Conservation (phyloP, 768 basidiomycete genomes). For the Podaxis sp. region DNA sequence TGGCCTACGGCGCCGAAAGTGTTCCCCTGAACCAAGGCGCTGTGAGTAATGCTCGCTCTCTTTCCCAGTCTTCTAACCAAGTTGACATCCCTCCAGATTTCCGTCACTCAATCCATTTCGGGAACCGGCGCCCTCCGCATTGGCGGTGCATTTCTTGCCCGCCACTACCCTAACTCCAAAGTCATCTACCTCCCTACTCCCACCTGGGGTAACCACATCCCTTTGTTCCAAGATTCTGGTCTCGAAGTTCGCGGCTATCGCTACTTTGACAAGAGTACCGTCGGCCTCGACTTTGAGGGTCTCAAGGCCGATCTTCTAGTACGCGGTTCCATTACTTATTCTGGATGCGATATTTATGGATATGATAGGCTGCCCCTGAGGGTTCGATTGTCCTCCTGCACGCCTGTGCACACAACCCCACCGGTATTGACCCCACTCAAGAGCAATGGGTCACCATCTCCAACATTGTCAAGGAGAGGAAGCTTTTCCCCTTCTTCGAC, state of each 20-base stretch:
- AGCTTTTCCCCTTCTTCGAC: slow-evolving; percentile 97
- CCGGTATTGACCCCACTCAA: slow-evolving; percentile 91
- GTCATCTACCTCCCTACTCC: slow-evolving; percentile 90
- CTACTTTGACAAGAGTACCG: slow-evolving; percentile 92
- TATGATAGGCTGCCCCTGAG: slow-evolving; percentile 63
- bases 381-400: slow-evolving; percentile 87
- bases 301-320: slow-evolving; percentile 87
- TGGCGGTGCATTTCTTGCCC: slow-evolving; percentile 88
- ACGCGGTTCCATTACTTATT: slow-evolving; percentile 21
- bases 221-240: slow-evolving; percentile 92
- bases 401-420: slow-evolving; percentile 99
- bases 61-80: slow-evolving; percentile 9
- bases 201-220: slow-evolving; percentile 97
- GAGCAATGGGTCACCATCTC: slow-evolving; percentile 93
- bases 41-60: slow-evolving; percentile 42
- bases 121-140: slow-evolving; percentile 97
- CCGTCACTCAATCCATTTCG: slow-evolving; percentile 92
- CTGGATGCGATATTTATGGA: slow-evolving; percentile 10
- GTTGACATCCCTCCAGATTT: slow-evolving; percentile 49
- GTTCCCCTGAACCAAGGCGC: slow-evolving; percentile 67
- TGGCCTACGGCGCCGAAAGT: slow-evolving; percentile 89
- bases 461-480: slow-evolving; percentile 82
- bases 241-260: slow-evolving; percentile 90
- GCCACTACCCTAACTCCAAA: slow-evolving; percentile 85
- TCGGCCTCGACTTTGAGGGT: slow-evolving; percentile 89